Conservation (phyloP, 1,139 yeast species). For the Hansenula anomala region DNA sequence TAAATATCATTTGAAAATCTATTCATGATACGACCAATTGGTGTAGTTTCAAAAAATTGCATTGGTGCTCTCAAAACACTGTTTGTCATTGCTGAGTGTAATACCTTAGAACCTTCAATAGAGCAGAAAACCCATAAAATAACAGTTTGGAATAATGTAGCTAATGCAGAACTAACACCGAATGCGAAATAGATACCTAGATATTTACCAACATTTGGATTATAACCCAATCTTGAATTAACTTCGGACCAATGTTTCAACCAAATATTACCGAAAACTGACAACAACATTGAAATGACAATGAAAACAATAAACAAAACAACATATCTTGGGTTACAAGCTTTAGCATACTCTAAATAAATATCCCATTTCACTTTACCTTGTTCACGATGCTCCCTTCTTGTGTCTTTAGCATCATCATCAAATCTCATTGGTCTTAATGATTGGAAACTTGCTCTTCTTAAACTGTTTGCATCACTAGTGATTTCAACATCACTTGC, state of each 20-base stretch:
- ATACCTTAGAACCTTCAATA: conserved; percentile 70
- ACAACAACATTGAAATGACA: conserved; percentile 52
- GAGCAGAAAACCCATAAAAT: conserved; percentile 82
- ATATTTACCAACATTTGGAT: conserved; percentile 67
- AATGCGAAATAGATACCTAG: conserved; percentile 71
- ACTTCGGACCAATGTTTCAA: conserved; percentile 96
- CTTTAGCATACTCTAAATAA: conserved; percentile 76
- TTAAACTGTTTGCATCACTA: conserved; percentile 41
- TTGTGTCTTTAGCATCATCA: conserved; percentile 40
- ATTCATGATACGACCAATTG: conserved; percentile 90
- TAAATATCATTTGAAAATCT: conserved; percentile 92
- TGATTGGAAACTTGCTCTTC: conserved; percentile 70
- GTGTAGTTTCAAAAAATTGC: conserved; percentile 97
- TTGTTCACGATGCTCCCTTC: conserved; percentile 80
- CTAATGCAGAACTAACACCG: conserved; percentile 64
- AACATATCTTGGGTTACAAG: conserved; percentile 79
- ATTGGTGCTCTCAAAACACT: conserved; percentile 90
- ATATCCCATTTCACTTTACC: conserved; percentile 94
- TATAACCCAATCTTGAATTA: conserved; percentile 61
- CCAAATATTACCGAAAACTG: conserved; percentile 77
- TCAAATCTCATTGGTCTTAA: conserved; percentile 36
- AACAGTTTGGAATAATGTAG: conserved; percentile 61
- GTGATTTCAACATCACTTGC: conserved; percentile 20
- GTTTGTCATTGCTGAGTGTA: conserved; percentile 76
- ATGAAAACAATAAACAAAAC: conserved; percentile 46